Percentiles rank a stretch among this genome's conserved stretches.
Conservation (phyloP, 179 eudicot genomes). For the Drosera spatulata region DNA sequence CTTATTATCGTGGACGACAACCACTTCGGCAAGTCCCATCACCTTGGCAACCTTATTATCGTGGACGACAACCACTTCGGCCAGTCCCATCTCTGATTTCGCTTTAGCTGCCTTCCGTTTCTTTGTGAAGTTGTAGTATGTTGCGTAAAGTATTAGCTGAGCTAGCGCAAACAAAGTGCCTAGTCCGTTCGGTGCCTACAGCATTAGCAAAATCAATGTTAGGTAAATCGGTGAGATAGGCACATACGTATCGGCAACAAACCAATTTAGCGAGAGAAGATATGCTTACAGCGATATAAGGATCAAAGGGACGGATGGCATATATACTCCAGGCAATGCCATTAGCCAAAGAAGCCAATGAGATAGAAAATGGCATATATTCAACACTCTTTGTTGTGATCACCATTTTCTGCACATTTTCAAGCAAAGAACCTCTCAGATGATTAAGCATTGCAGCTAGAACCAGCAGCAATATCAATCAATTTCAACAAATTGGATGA, state of each 20-base stretch:
- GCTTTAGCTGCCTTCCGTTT: slow-evolving; percentile 12
- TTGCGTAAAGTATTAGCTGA: slow-evolving; percentile 12
- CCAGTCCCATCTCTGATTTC: slow-evolving; percentile 17
- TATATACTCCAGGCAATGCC: slow-evolving; percentile 1
- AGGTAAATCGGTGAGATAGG: too few species aligned
- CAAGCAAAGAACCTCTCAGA: neutral
- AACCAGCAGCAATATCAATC: neutral
- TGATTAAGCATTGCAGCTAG: neutral
- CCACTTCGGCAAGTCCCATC: too few species aligned
- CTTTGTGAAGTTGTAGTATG: slow-evolving; percentile 19
- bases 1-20: too few species aligned
- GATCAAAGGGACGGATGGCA: slow-evolving; percentile 1
- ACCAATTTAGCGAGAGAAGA: neutral
- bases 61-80: slow-evolving; percentile 1
- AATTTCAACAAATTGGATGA: too few species aligned
- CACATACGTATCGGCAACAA: too few species aligned
- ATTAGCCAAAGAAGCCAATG: slow-evolving; percentile 1
- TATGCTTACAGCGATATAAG: neutral
- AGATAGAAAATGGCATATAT: neutral
- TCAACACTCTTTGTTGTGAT: neutral
- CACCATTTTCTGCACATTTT: slow-evolving; percentile 5
- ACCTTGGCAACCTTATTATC: too few species aligned
- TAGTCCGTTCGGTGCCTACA: slow-evolving; percentile 4
- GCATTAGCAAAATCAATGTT: too few species aligned
- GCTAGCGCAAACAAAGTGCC: slow-evolving; percentile 11